These are phyloP conservation scores for Perkinsus marinus DNA, from an alignment of 169 alveolate species.

Conservation along the genomic window DNA sequence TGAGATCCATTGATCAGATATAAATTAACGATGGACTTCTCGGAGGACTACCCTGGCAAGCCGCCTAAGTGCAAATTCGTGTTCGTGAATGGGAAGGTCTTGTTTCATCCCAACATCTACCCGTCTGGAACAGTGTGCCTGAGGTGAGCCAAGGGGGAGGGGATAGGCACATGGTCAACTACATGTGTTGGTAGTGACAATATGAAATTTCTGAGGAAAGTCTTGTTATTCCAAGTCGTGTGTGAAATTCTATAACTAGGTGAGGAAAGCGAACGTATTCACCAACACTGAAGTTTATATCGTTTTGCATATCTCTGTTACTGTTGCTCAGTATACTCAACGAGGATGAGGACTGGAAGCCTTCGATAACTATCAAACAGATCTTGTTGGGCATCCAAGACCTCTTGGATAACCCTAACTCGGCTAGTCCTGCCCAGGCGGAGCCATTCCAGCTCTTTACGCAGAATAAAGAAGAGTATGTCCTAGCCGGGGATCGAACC, in stretches of 20 bases:
- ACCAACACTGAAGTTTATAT: too few relatives aligned
- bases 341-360: constrained; percentile 99
- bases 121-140: constrained; percentile 97
- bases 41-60: constrained; percentile 97
- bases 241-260: too few relatives aligned
- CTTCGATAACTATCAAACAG: constrained; percentile 93
- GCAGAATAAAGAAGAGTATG: constrained; percentile 77
- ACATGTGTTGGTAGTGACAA: too few relatives aligned
- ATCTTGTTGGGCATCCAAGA: constrained; percentile 86
- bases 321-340: constrained; percentile 65
- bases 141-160: constrained; percentile 15
- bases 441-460: constrained; percentile 82
- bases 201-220: too few relatives aligned
- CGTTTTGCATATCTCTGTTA: too few relatives aligned
- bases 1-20: too few relatives aligned
- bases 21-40: constrained; percentile 87
- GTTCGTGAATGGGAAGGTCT: constrained; percentile 47
- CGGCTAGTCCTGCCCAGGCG: constrained; percentile 90
- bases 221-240: too few relatives aligned
- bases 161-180: too few relatives aligned
- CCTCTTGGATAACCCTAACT: constrained; percentile 88
- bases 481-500: background rate
- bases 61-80: constrained; percentile 98
- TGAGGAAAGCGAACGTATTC: too few relatives aligned
- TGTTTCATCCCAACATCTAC: constrained; percentile 94